Conservation (phyloP, 2,329 filamentous ascomycete species). For the Fusarium devonianum region DNA sequence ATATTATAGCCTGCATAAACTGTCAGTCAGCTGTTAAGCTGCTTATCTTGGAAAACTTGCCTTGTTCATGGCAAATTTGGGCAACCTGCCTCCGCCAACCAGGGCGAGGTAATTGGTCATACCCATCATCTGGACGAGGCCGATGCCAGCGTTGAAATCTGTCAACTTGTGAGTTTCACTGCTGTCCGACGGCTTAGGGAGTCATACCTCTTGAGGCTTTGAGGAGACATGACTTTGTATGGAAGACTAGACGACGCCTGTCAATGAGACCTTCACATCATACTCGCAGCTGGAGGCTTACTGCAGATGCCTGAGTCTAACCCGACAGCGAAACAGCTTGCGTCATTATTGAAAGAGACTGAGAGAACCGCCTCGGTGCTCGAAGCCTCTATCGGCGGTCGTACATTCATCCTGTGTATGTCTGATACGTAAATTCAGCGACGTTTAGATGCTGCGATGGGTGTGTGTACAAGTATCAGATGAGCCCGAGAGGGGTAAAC, state of each 20-base stretch:
- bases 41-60: slow-evolving; percentile 49
- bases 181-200: too few species aligned
- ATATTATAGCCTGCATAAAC: slow-evolving; percentile 76
- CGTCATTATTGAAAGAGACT: slow-evolving; percentile 84
- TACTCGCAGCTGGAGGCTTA: slow-evolving; percentile 52
- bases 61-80: slow-evolving; percentile 89
- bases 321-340: slow-evolving; percentile 85
- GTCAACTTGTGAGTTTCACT: slow-evolving; percentile 7
- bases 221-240: slow-evolving; percentile 74
- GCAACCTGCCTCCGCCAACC: slow-evolving; percentile 84
- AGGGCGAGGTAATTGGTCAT: slow-evolving; percentile 87
- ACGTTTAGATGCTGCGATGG: background rate
- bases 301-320: slow-evolving; percentile 86
- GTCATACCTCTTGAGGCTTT: slow-evolving; percentile 61
- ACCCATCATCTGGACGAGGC: slow-evolving; percentile 84
- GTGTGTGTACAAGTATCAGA: slow-evolving; percentile 9
- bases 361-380: slow-evolving; percentile 79
- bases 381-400: slow-evolving; percentile 82
- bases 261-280: slow-evolving; percentile 18
- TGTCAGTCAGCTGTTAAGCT: slow-evolving; percentile 1
- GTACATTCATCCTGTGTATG: slow-evolving; percentile 76
- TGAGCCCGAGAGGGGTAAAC: slow-evolving; percentile 27
- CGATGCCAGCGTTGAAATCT: slow-evolving; percentile 85
- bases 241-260: slow-evolving; percentile 64
- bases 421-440: slow-evolving; percentile 9